These are phyloP conservation scores for Euphorbia schlechtendalii DNA, from an alignment of 441 rosid species.

Conservation along the genomic window DNA sequence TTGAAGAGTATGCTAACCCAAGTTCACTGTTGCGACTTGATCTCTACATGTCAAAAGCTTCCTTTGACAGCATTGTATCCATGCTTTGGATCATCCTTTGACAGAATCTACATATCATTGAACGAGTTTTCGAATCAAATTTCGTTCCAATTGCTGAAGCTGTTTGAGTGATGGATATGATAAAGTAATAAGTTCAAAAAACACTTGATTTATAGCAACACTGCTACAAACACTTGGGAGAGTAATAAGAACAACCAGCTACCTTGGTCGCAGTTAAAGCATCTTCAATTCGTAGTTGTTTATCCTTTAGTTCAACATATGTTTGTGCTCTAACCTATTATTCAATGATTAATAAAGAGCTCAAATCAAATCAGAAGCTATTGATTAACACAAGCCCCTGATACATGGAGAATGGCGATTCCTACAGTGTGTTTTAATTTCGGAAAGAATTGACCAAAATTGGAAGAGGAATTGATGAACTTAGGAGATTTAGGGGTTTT, in stretches of 20 bases:
- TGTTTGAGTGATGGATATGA: neutral
- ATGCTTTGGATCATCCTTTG: conserved; percentile 35
- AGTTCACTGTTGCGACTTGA: too few species aligned
- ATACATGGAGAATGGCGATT: conserved; percentile 78
- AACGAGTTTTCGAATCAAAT: neutral
- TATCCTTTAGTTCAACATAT: conserved; percentile 80
- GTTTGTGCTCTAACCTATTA: conserved; percentile 88
- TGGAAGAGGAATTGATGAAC: too few species aligned
- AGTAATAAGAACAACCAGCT: conserved; percentile 10
- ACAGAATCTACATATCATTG: conserved; percentile 41
- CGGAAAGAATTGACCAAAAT: too few species aligned
- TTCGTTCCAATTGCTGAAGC: neutral
- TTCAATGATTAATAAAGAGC: conserved; percentile 18
- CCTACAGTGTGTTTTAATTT: too few species aligned
- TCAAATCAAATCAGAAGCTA: neutral
- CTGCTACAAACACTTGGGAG: conserved; percentile 69
- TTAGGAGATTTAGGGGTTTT: too few species aligned
- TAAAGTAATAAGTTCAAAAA: conserved; percentile 9
- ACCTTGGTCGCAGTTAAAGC: conserved; percentile 96
- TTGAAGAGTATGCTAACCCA: too few species aligned
- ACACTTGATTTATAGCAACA: conserved; percentile 63
- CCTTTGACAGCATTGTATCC: conserved; percentile 82
- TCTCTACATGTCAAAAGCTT: too few species aligned
- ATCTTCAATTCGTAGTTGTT: conserved; percentile 80
- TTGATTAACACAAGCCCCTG: too few species aligned